Conservation (phyloP, 1,139 yeast genomes). For the Schwanniomyces etchellsii region DNA sequence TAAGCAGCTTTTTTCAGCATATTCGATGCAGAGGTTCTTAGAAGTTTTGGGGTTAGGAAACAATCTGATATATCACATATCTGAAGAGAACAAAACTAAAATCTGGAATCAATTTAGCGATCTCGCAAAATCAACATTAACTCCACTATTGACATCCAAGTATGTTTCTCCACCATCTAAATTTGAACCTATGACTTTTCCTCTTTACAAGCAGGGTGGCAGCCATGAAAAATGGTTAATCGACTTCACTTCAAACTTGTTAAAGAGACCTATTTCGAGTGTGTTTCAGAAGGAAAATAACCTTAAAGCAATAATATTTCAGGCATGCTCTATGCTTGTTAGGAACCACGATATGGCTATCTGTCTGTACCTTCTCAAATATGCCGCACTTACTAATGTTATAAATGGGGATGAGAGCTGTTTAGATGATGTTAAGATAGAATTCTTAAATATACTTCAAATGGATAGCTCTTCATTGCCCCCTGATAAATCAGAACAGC, state of each 20-base stretch:
- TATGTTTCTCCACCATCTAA: conserved; percentile 55
- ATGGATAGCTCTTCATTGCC: conserved; percentile 27
- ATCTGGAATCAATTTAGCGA: conserved; percentile 66
- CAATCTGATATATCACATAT: conserved; percentile 21
- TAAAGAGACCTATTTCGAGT: conserved; percentile 33
- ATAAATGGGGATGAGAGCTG: conserved; percentile 43
- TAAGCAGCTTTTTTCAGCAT: conserved; percentile 78
- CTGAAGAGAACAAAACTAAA: conserved; percentile 15
- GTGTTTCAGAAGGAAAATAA: conserved; percentile 7
- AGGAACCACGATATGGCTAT: conserved; percentile 67
- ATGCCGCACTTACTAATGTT: conserved; percentile 64
- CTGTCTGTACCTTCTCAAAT: conserved; percentile 73
- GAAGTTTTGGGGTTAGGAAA: conserved; percentile 55
- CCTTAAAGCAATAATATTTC: conserved; percentile 43
- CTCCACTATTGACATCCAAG: conserved; percentile 70
- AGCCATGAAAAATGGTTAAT: conserved; percentile 60
- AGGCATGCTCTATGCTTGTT: conserved; percentile 62
- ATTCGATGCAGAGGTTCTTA: conserved; percentile 82
- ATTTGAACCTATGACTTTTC: conserved; percentile 26
- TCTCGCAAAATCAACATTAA: conserved; percentile 66
- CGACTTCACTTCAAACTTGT: conserved; percentile 58
- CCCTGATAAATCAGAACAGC: conserved; percentile 49
- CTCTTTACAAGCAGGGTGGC: conserved; percentile 31
- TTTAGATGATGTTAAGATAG: conserved; percentile 44
- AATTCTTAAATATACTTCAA: conserved; percentile 55